Base-by-base conservation (phyloP, 2,329 filamentous ascomycete genomes). In the Nannizzia gypsea region DNA sequence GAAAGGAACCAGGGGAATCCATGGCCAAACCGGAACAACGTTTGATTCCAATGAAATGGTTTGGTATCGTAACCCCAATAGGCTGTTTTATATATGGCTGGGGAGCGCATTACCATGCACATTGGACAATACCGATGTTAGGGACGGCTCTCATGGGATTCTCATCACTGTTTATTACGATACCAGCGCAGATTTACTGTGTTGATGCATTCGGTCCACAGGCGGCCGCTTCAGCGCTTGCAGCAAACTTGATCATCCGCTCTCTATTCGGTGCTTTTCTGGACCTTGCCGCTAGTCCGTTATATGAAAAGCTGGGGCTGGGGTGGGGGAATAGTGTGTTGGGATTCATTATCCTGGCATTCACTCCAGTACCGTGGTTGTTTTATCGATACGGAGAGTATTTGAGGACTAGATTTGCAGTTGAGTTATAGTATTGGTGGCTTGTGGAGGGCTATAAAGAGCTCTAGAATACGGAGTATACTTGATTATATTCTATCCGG, bases 251-350 rank as follows among this genome's bases (percentile, higher is more conserved):
- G 48, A 78, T 76, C 59, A 76, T 74, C 8, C 76, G 81, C 8
- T 80, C 76, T 9, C 66, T 82, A 1, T 70, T 81, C 2, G 81
- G 80, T 2, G 78, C 79, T 0, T 74, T 84, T 0, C 72, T 87
- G 34, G 84, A 84, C 1, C 74, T 87, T 8, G 56, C 54, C 17
- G 59, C 59, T 40, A 20, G 6, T 6, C 36, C 8, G 3, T 67
- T 89, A 74, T 87, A 84, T 67, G 76, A 81, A 54, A 81, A 80
- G 26, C 70, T 89, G 5, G 84, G 85, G 0, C 78, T 85, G 17
- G 80, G 78, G 0, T 85, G 83, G 38, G 86, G 82, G 0, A 78
- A 79, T 5, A 83, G 77, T 63, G 79, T 88, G 4, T 80, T 86
- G 9, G 86, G 79, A 0, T 77, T 78, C 20, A 70, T 80, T 62